phyloP scores from a whole-genome alignment of 371 early-diverging fungal genomes.

The Mortierella sp. region DNA sequence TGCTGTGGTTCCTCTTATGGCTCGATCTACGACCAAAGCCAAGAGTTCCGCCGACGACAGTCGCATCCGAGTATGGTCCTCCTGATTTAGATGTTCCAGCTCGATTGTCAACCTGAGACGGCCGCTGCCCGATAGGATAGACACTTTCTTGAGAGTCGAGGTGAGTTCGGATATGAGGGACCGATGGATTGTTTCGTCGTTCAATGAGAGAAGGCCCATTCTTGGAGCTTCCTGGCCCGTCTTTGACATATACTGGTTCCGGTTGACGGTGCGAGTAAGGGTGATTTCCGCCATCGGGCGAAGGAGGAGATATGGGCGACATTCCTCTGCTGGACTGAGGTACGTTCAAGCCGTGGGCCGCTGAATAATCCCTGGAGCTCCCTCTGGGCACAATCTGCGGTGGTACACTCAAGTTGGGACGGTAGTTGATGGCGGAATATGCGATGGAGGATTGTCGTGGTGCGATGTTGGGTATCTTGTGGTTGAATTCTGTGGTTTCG shows the following conservation, averaged over 20 bases:
- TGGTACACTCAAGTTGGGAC: slow-evolving; percentile 51
- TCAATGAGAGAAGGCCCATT: slow-evolving; percentile 46
- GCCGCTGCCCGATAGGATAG: slow-evolving; percentile 22
- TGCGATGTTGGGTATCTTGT: slow-evolving; percentile 47
- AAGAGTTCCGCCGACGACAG: slow-evolving; percentile 50
- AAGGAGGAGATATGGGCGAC: slow-evolving; percentile 58
- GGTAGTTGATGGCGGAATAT: slow-evolving; percentile 43
- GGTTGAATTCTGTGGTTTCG: slow-evolving; percentile 31
- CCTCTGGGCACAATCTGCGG: slow-evolving; percentile 50
- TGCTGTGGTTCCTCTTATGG: slow-evolving; percentile 49
- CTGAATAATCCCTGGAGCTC: slow-evolving; percentile 61
- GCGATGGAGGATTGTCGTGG: slow-evolving; percentile 59
- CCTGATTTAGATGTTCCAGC: slow-evolving; percentile 9
- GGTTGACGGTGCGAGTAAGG: slow-evolving; percentile 17
- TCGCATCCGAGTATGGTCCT: slow-evolving; percentile 31
- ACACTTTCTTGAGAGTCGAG: slow-evolving; percentile 10
- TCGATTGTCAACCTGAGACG: slow-evolving; percentile 12
- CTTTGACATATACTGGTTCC: slow-evolving; percentile 19
- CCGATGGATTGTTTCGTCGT: slow-evolving; percentile 44
- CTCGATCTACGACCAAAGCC: slow-evolving; percentile 46
- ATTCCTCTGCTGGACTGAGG: slow-evolving; percentile 58
- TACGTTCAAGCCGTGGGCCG: slow-evolving; percentile 60
- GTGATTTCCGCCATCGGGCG: slow-evolving; percentile 27
- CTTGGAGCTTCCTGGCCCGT: slow-evolving; percentile 11
- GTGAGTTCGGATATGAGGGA: slow-evolving; percentile 50